phyloP scores from a whole-genome alignment of 208 protist genomes.

The Leishmania lainsoni region DNA sequence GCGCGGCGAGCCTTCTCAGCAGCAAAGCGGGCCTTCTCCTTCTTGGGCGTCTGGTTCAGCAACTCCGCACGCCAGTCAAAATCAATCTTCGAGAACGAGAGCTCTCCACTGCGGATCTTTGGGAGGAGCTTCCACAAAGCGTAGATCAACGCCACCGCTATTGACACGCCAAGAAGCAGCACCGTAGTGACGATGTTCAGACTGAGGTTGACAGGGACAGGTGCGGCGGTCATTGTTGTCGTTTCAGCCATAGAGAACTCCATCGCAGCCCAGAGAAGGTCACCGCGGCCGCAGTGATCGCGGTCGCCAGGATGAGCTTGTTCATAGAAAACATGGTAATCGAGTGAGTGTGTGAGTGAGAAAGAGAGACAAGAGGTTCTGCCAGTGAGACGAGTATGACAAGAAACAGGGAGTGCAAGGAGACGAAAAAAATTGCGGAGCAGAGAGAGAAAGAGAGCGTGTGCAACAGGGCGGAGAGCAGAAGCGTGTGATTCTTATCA shows the following conservation, averaged over 20 bases:
- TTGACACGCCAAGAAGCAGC: constrained; percentile 43
- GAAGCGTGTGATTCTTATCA: neutral
- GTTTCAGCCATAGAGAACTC: neutral
- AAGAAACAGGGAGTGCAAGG: neutral
- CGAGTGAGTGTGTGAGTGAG: neutral
- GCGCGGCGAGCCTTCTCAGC: constrained; percentile 26
- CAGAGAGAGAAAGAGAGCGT: neutral
- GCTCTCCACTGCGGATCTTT: constrained; percentile 41
- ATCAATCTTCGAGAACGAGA: constrained; percentile 41
- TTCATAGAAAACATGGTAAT: constrained; percentile 10
- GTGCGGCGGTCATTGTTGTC: constrained; percentile 15
- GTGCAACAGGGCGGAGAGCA: too few species aligned
- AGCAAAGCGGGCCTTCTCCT: constrained; percentile 30
- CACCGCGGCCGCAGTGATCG: neutral
- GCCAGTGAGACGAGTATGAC: neutral
- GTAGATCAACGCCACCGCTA: constrained; percentile 26
- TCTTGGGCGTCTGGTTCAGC: constrained; percentile 42
- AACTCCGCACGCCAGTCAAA: constrained; percentile 56
- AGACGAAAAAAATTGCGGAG: neutral
- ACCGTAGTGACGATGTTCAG: constrained; percentile 52
- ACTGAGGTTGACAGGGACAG: constrained; percentile 28
- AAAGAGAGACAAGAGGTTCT: neutral
- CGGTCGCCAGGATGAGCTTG: constrained; percentile 11
- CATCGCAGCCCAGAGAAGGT: neutral
- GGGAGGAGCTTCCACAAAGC: constrained; percentile 33